Evolutionary conservation across 768 basidiomycete genomes (phyloP).

Genomic region (Pholiota conissans): DNA sequence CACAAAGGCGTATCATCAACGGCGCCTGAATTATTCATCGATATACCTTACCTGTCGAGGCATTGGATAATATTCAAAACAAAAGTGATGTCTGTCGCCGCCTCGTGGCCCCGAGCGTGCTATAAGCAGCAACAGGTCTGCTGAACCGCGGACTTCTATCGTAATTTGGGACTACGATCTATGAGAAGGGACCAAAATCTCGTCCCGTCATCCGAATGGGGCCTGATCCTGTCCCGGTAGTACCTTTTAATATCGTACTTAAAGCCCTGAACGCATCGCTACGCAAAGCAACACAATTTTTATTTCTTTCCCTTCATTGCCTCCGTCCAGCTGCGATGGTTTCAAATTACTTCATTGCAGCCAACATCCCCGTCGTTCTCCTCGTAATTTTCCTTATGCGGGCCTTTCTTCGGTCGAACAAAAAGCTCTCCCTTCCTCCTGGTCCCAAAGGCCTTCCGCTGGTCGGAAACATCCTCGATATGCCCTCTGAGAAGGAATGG

Average conservation of each 20-base stretch:
- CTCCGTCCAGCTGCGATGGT: conserved; percentile 24
- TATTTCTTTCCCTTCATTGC: conserved; percentile 19
- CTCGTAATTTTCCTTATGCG: conserved; percentile 36
- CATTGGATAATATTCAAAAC: conserved; percentile 18
- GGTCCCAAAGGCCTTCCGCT: conserved; percentile 56
- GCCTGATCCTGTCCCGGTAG: conserved; percentile 33
- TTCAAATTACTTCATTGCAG: conserved; percentile 3
- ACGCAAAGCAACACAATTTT: conserved; percentile 25
- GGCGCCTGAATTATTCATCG: conserved; percentile 15
- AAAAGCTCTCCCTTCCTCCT: conserved; percentile 38
- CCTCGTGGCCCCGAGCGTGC: conserved; percentile 33
- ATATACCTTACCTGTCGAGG: conserved; percentile 19
- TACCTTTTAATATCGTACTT: conserved; percentile 34
- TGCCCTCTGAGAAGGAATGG: conserved; percentile 53
- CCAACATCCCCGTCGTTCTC: conserved; percentile 30
- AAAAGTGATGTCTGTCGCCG: conserved; percentile 36
- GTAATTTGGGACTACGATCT: conserved; percentile 27
- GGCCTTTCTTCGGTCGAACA: conserved; percentile 24
- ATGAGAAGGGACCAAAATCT: conserved; percentile 31
- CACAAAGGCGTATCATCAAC: conserved; percentile 6
- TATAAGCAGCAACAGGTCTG: conserved; percentile 24
- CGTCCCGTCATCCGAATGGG: conserved; percentile 35
- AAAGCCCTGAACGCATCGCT: conserved; percentile 30
- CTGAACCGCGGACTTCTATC: conserved; percentile 44
- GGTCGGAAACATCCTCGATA: conserved; percentile 53